Conservation (phyloP, 177 flowering plant species). For the Vitis hybrid region DNA sequence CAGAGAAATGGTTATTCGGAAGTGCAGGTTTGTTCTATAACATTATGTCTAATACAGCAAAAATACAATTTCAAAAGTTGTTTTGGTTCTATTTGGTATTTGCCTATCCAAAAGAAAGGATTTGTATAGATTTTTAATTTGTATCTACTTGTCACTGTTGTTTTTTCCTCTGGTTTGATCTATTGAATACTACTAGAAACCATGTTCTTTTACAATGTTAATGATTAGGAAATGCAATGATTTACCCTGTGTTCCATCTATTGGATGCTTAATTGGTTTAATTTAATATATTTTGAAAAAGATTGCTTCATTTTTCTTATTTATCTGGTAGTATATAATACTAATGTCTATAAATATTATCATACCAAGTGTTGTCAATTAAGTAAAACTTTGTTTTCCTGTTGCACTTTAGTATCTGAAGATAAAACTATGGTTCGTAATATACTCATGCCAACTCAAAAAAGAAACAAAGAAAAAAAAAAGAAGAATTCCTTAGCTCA, state of each 20-base stretch:
- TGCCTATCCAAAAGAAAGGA: no score
- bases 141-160: not conserved
- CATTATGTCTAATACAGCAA: not conserved
- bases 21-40: constrained; percentile 68
- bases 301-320: not conserved
- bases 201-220: not conserved
- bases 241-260: not conserved
- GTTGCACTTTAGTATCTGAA: no score
- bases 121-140: not conserved
- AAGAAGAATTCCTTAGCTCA: no score
- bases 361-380: no score
- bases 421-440: no score
- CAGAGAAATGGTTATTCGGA: constrained; percentile 65
- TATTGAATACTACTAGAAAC: not conserved
- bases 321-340: not conserved
- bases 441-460: no score
- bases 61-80: not conserved
- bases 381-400: no score
- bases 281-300: not conserved
- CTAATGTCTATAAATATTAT: not conserved
- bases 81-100: not conserved
- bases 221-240: not conserved
- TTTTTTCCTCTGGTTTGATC: not conserved
- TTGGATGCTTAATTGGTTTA: not conserved
- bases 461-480: no score